Base-by-base conservation (phyloP, 73 alveolate genomes). In the Symbiodinium pilosum region DNA sequence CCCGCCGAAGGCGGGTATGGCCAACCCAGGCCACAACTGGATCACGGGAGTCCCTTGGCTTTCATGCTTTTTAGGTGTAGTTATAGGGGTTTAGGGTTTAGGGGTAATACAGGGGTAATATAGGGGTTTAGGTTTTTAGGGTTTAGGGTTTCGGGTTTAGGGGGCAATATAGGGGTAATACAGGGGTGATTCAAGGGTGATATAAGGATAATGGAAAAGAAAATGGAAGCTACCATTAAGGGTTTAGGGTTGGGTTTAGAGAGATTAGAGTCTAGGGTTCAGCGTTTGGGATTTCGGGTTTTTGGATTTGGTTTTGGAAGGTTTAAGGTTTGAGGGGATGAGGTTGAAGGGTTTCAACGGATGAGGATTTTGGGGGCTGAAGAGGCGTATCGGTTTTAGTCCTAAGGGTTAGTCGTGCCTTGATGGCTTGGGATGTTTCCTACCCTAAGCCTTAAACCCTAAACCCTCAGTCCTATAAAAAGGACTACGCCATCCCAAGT, bases 21-120 rank as follows among this genome's bases (percentile, higher is more conserved):
- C 85, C 44, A 71, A 71, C 85, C 85, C 85, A 21, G 85, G 85
- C 41, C 43, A 71, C 43, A 24, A 34, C 26, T 71, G 85, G 85
- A n/a, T 11, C 32, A 34, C 43, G 41, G 85, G 85, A 26, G 41
- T 34, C 59, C 59, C 59, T 47, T 14, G 14, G 14, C 59, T 47
- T 14, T 47, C 59, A 14, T 9, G 21, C 59, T 14, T 47, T 59
- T 16, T 8, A 34, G n/a, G 43, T 71, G 28, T 71, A 30, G n/a
- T n/a, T n/a, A n/a, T n/a, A n/a, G n/a, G 43, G 84, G 84, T 71
- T 71, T 71, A 11, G 84, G 84, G 43, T 71, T 71, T 4, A 71
- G 84, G 84, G 43, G 39, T 11, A 3, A 26, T 0, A n/a, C 32
- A 24, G 68, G 68, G 68, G 21, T 51, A 16, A 51, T n/a, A n/a